Evolutionary conservation across 371 early-diverging fungal species (phyloP).

Genomic region (Dichotomocladium elegans): DNA sequence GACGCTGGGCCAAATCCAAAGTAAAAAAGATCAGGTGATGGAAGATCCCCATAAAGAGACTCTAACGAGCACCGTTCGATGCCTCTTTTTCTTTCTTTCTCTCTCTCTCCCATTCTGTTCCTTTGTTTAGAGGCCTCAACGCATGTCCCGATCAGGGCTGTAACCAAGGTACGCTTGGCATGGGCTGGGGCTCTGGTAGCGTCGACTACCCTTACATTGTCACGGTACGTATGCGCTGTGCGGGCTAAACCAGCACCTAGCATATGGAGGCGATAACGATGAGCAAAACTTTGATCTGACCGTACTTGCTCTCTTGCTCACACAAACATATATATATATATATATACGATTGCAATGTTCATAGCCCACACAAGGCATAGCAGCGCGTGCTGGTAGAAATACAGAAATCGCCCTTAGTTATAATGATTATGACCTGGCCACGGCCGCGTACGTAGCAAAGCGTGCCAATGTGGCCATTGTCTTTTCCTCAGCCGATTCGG

Average conservation of each 20-base stretch:
- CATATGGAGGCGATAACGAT: too few species aligned
- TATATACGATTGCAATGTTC: too few species aligned
- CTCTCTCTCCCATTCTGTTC: too few species aligned
- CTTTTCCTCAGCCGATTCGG: slow-evolving; percentile 54
- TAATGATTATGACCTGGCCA: slow-evolving; percentile 24
- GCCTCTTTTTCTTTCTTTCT: neutral
- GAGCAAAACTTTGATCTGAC: too few species aligned
- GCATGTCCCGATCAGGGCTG: slow-evolving; percentile 24
- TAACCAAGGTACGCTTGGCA: slow-evolving; percentile 47
- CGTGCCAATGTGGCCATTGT: slow-evolving; percentile 53
- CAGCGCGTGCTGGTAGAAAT: slow-evolving; percentile 21
- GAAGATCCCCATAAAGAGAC: too few species aligned
- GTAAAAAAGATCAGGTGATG: slow-evolving; percentile 15
- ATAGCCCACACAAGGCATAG: slow-evolving; percentile 37
- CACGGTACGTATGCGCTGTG: slow-evolving; percentile 19
- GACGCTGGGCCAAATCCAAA: slow-evolving; percentile 32
- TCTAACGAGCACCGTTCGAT: neutral
- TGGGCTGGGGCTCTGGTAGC: slow-evolving; percentile 66
- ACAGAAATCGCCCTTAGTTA: slow-evolving; percentile 19
- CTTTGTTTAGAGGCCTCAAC: slow-evolving; percentile 12
- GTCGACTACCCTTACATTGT: slow-evolving; percentile 54
- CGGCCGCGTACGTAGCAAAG: slow-evolving; percentile 29
- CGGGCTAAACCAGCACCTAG: too few species aligned
- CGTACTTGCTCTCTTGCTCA: neutral
- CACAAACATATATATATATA: too few species aligned